Percentiles rank a stretch among this genome's conserved stretches.
phyloP scores from a whole-genome alignment of 306 rosid species.

The Potentilla sterilis region DNA sequence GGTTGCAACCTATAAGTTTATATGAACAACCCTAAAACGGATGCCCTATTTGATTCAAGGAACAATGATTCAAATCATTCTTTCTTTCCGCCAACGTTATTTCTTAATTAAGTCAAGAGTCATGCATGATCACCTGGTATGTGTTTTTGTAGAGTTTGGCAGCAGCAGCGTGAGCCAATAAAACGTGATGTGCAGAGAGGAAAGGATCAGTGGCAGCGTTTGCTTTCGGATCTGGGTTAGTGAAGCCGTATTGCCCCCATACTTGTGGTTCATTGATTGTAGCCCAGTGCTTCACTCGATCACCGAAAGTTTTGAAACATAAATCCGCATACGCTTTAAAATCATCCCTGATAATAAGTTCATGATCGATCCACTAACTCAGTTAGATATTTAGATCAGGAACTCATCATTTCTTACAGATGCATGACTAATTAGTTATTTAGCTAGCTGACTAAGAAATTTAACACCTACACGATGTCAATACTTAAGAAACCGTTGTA shows the following conservation, averaged over 20 bases:
- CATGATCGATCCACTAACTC: not conserved
- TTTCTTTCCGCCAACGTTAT: not conserved
- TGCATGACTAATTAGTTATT: too few relatives aligned
- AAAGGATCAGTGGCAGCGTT: not conserved
- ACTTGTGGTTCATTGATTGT: conserved; percentile 10
- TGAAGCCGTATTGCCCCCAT: not conserved
- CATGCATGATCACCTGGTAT: not conserved
- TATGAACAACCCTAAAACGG: not conserved
- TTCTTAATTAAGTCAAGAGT: not conserved
- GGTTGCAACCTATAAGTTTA: not conserved
- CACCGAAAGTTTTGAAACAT: not conserved
- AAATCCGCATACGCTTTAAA: conserved; percentile 9
- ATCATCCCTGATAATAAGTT: not conserved
- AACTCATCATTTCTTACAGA: not conserved
- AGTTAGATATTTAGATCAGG: not conserved
- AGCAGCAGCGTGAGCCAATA: not conserved
- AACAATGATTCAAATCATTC: not conserved
- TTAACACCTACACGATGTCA: not conserved
- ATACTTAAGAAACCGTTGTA: not conserved
- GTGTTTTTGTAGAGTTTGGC: conserved; percentile 5
- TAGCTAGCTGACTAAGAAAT: not conserved
- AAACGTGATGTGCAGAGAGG: not conserved
- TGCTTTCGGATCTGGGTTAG: not conserved
- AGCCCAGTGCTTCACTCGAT: conserved; percentile 13
- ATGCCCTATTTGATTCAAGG: not conserved